Evolutionary conservation across 139 green algal species (phyloP).

Genomic region (Closterium sp.): DNA sequence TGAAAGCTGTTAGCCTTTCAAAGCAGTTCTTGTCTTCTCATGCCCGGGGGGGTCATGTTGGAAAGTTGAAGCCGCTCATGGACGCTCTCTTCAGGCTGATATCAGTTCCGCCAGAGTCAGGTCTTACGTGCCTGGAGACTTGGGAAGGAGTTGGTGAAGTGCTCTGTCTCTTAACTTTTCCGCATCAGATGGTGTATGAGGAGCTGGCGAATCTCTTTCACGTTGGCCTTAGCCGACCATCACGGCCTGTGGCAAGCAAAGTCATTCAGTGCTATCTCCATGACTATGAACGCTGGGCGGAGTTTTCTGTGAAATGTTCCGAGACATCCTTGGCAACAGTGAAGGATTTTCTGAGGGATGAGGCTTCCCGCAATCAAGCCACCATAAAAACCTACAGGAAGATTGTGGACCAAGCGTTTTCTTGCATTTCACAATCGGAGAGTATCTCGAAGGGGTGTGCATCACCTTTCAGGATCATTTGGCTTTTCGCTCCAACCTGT

Average conservation of each 20-base stretch:
- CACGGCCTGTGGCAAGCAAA: background rate
- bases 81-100: background rate
- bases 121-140: background rate
- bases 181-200: background rate
- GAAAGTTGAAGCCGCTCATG: background rate
- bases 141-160: background rate
- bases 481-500: background rate
- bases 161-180: background rate
- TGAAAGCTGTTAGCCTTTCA: background rate
- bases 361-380: background rate
- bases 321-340: background rate
- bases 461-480: background rate
- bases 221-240: background rate
- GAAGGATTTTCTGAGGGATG: background rate
- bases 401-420: background rate
- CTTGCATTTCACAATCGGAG: background rate
- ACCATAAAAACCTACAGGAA: background rate
- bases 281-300: background rate
- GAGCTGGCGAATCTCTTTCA: background rate
- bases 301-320: background rate
- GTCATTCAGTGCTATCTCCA: background rate
- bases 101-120: background rate
- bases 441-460: background rate
- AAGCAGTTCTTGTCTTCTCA: background rate
- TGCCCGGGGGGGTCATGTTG: background rate